Base-by-base conservation (phyloP, 2,329 filamentous ascomycete genomes). In the Balansia obtecta region DNA sequence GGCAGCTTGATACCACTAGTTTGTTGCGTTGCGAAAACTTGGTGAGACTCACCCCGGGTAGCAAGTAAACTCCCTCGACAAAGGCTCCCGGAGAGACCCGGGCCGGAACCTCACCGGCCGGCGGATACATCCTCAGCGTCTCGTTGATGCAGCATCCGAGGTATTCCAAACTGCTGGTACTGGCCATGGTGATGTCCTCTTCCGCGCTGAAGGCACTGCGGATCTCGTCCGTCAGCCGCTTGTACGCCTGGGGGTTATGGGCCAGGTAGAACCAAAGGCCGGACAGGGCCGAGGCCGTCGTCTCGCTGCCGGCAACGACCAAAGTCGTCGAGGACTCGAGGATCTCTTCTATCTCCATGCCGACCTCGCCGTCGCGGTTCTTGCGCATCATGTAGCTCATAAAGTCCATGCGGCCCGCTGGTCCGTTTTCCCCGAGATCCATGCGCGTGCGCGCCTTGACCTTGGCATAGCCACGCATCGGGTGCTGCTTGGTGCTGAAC, bases 111-210 rank as follows among this genome's bases (percentile, higher is more conserved):
- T 58, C 68, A 42, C 56, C 51, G 2, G 55, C 55, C 1, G 58
- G 60, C 10, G 70, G 68, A 48, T 69, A 72, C 11, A 70, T 54
- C 12, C 73, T 61, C 30, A 76, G 57, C 3, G 59, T 60, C 58
- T 75, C 72, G 0, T 72, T 61, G 11, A 74, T 53, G 32, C 60
- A 63, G 1, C 70, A 71, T 13, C 64, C 56, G 34, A 74, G 70
- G 49, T 71, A 63, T n/a, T 61, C 56, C 15, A 61, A 39, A 1
- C 42, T 55, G 45, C 40, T 61, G 52, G 52, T 61, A 57, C 49
- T 68, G 57, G 30, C 54, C 22, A 70, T 51, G 4, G 55, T 65
- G 41, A 75, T 74, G 0, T 71, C 65, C 0, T 64, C 57, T 13
- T 67, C 61, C 0, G 44, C 55, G 15, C 27, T 32, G 22, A 44